phyloP scores from a whole-genome alignment of 2,329 filamentous ascomycete genomes.

The Neodidymelliopsis sp. region DNA sequence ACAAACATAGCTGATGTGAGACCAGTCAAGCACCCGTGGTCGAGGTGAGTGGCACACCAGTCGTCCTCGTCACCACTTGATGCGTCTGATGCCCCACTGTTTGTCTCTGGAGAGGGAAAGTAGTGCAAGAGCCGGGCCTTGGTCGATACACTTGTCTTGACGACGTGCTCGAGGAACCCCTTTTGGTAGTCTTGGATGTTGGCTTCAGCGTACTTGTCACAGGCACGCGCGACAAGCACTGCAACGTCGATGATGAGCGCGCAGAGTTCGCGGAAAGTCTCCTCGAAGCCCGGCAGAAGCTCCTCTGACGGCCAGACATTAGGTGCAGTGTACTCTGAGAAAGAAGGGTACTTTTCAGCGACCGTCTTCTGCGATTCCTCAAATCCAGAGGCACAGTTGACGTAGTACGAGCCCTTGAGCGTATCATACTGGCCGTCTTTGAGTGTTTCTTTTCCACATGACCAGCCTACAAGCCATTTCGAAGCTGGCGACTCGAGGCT shows the following conservation, averaged over 20 bases:
- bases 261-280: slow-evolving; percentile 78
- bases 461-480: slow-evolving; percentile 75
- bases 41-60: slow-evolving; percentile 92
- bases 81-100: slow-evolving; percentile 21
- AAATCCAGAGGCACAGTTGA: slow-evolving; percentile 74
- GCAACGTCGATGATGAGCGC: slow-evolving; percentile 87
- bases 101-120: slow-evolving; percentile 66
- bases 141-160: slow-evolving; percentile 83
- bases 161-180: slow-evolving; percentile 86
- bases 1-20: slow-evolving; percentile 96
- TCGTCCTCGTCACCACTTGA: slow-evolving; percentile 71
- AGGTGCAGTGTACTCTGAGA: slow-evolving; percentile 87
- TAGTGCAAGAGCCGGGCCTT: slow-evolving; percentile 95
- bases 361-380: slow-evolving; percentile 64
- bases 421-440: slow-evolving; percentile 80
- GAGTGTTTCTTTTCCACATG: slow-evolving; percentile 80
- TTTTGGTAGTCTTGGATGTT: slow-evolving; percentile 79
- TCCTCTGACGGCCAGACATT: slow-evolving; percentile 84
- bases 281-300: slow-evolving; percentile 77
- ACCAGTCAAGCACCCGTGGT: slow-evolving; percentile 93
- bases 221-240: slow-evolving; percentile 86
- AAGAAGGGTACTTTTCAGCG: slow-evolving; percentile 64
- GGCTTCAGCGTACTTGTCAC: slow-evolving; percentile 81
- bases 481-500: slow-evolving; percentile 59
- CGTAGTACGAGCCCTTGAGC: slow-evolving; percentile 83